Conservation (phyloP, 208 protist genomes). For the Trypanosoma rangeli region DNA sequence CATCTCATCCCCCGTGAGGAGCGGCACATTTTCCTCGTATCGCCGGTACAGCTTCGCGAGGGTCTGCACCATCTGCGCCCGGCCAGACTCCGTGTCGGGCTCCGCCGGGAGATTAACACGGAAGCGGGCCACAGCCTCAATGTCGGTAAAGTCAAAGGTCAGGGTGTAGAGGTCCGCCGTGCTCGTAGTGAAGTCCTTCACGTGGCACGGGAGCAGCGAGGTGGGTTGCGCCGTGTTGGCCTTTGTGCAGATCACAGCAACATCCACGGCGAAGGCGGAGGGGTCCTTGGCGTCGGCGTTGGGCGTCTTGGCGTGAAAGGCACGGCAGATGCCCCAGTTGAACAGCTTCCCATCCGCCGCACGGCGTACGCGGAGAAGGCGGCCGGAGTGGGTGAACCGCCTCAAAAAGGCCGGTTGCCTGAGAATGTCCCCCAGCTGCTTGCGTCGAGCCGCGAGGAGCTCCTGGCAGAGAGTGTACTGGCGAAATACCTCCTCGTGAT, state of each 20-base stretch:
- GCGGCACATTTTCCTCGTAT: slow-evolving; percentile 79
- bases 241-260: slow-evolving; percentile 83
- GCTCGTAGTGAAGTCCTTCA: slow-evolving; percentile 77
- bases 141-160: slow-evolving; percentile 83
- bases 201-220: slow-evolving; percentile 65
- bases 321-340: slow-evolving; percentile 89
- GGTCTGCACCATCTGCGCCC: slow-evolving; percentile 75
- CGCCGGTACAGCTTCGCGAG: slow-evolving; percentile 75
- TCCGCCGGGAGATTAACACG: slow-evolving; percentile 80
- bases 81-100: slow-evolving; percentile 71
- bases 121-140: slow-evolving; percentile 70
- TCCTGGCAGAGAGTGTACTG: slow-evolving; percentile 87
- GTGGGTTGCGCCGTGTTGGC: slow-evolving; percentile 43
- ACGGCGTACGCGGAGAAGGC: slow-evolving; percentile 89
- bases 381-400: slow-evolving; percentile 95
- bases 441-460: slow-evolving; percentile 69
- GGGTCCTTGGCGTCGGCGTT: slow-evolving; percentile 57
- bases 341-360: slow-evolving; percentile 67
- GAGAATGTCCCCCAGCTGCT: slow-evolving; percentile 65
- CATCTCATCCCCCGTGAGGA: slow-evolving; percentile 97
- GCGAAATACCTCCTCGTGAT: slow-evolving; percentile 76
- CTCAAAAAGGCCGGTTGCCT: slow-evolving; percentile 90
- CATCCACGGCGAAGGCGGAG: slow-evolving; percentile 68
- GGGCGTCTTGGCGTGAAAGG: slow-evolving; percentile 57
- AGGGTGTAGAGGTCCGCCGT: slow-evolving; percentile 85